Base-by-base conservation (phyloP, 257 asterid genomes). In the Primulina tabacum region DNA sequence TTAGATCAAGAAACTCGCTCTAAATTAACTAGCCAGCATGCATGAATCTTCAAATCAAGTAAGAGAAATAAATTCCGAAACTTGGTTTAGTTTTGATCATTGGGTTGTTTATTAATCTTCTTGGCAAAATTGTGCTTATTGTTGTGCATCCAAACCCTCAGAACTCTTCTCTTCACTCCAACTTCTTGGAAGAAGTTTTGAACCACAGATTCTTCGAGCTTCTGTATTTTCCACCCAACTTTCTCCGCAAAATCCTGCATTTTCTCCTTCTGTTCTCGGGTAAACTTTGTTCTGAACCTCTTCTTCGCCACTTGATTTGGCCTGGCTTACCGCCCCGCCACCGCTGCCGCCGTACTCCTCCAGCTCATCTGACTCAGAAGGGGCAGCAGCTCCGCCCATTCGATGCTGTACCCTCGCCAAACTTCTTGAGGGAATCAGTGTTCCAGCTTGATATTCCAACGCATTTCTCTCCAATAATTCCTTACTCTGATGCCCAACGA, bases 91-190 rank as follows among this genome's bases (percentile, higher is more conserved):
- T 50, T 64, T 62, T 60, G 60, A 43, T 12, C 71, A 70, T 53
- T 59, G 62, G 65, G 4, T 29, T 14, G 56, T 5, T 20, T 58
- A 68, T 26, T 56, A 69, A 58, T 26, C 71, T 75, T 82, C 81
- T 82, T 82, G 60, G 79, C 79, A 67, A 79, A 69, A 60, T 65
- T 75, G 57, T 77, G 82, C 74, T 82, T 82, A 52, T 82, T 82
- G 82, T 82, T 82, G 60, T 80, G 87, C 87, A 82, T 80, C 87
- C 87, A 82, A 67, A 82, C 87, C 57, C 80, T 82, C 5, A 82
- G 79, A 0, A 82, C 87, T 72, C 81, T 80, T 60, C 83, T 82
- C 43, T 80, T 80, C 20, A 82, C 72, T 4, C 87, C 87, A 70
- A 80, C 70, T 65, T 82, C 83, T 73, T 82, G 87, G 32, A 85